Evolutionary conservation across 2,329 filamentous ascomycete species (phyloP).

Genomic region (Aspergillus viridinutans): DNA sequence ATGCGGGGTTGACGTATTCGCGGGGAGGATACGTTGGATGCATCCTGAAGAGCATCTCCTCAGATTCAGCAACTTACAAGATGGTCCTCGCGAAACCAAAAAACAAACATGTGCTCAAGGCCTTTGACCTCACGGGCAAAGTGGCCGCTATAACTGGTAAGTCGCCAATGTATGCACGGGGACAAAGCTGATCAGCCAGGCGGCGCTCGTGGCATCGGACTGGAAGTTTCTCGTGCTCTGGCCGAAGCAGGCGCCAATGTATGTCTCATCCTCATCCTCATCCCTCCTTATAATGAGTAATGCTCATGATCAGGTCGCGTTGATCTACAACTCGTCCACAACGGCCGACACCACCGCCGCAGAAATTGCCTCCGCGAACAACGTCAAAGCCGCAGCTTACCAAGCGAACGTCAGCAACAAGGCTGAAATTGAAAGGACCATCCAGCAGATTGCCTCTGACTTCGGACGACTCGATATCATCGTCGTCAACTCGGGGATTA

Average conservation of each 20-base stretch:
- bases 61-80: neutral
- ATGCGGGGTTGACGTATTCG: neutral
- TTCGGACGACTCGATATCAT: conserved; percentile 46
- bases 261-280: conserved; percentile 10
- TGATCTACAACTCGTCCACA: conserved; percentile 30
- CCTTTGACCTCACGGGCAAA: conserved; percentile 27
- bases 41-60: neutral
- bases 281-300: neutral
- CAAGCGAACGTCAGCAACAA: conserved; percentile 29
- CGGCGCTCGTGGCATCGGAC: conserved; percentile 34
- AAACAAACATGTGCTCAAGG: conserved; percentile 23
- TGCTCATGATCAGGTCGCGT: conserved; percentile 20
- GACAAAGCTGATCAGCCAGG: conserved; percentile 12
- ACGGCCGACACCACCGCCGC: conserved; percentile 21
- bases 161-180: neutral
- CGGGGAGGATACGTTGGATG: neutral
- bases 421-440: conserved; percentile 25
- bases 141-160: conserved; percentile 24
- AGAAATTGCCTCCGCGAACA: conserved; percentile 24
- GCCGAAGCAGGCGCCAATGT: conserved; percentile 39
- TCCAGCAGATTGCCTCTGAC: conserved; percentile 33
- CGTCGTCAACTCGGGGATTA: conserved; percentile 45
- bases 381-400: conserved; percentile 30
- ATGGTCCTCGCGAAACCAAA: conserved; percentile 25
- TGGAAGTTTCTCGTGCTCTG: conserved; percentile 38